Evolutionary conservation across 2,329 filamentous ascomycete species (phyloP), one percentile per base, ranked within the genome.

Genomic region (Uncinocarpus reesii): DNA sequence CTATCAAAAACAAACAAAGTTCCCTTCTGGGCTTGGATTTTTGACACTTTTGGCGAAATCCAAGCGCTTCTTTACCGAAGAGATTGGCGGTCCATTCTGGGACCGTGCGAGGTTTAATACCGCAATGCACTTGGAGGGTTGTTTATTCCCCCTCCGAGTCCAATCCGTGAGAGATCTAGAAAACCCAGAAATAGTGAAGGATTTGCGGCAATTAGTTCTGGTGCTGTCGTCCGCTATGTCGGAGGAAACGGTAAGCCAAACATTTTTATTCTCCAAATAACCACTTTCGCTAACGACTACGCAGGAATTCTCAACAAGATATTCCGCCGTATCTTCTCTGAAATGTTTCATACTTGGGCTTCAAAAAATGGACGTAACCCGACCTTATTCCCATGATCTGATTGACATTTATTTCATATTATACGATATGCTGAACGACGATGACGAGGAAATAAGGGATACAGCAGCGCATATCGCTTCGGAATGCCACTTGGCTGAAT

Each of bases 381-480:
- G 59, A 41, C 40, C 56, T 32, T 55, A 52, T 52, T 58, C 51
- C 52, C 53, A 37, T 54, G 48, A 53, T 11, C 67, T 78, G 28
- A 63, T 86, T 1, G 69, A 77, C 1, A 69, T 78, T 24, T 75
- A 84, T 44, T 62, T 87, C 4, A 71, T 81, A 2, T 68, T 90
- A 1, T 89, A 92, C 64, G 81, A 87, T 60, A 72, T 80, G 38
- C 73, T 94, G 3, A 84, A 86, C 60, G 92, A 96, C 60, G 90
- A 96, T 60, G 90, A 96, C 60, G 86, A 95, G 53, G 88, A 95
- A 49, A 77, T 95, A 53, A 79, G 90, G 37, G 76, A 82, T 28
- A 63, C 77, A 1, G 83, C 81, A 6, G 77, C 69, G 5, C 54
- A 58, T 4, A 61, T 62, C 1, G 62, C 64, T 11, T 69, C 66